Conservation (phyloP, 345 rosid species). For the Ceriops decandra region DNA sequence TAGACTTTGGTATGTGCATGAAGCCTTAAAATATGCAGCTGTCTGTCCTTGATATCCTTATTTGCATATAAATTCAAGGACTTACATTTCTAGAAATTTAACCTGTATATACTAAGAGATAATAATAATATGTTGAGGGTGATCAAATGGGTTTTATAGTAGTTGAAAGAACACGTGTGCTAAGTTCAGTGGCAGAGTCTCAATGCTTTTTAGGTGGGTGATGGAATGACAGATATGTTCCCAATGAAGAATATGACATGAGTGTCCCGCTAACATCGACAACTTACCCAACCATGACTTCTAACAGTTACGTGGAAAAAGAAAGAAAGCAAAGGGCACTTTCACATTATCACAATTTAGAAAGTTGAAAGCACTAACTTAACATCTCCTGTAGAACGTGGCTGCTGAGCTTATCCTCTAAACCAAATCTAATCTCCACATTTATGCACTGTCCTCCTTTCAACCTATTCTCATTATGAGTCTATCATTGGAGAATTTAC, state of each 20-base stretch:
- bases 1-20: conserved; percentile 12
- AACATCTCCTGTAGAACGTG: background rate
- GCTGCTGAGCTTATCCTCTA: background rate
- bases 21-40: background rate
- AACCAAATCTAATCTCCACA: background rate
- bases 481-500: background rate
- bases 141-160: background rate
- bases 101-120: background rate
- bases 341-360: background rate
- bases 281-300: conserved; percentile 4
- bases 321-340: background rate
- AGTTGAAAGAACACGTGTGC: background rate
- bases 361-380: background rate
- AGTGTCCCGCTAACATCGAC: conserved; percentile 18
- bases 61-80: background rate
- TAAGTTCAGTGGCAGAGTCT: conserved; percentile 7
- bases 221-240: background rate
- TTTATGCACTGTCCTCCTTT: background rate
- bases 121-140: background rate
- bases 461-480: background rate
- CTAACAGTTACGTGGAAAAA: background rate
- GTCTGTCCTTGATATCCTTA: background rate
- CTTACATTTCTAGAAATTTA: conserved; percentile 1
- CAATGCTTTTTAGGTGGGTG: background rate
- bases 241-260: conserved; percentile 11